Evolutionary conservation across 768 basidiomycete genomes (phyloP).

Genomic region (Cystofilobasidium macerans): DNA sequence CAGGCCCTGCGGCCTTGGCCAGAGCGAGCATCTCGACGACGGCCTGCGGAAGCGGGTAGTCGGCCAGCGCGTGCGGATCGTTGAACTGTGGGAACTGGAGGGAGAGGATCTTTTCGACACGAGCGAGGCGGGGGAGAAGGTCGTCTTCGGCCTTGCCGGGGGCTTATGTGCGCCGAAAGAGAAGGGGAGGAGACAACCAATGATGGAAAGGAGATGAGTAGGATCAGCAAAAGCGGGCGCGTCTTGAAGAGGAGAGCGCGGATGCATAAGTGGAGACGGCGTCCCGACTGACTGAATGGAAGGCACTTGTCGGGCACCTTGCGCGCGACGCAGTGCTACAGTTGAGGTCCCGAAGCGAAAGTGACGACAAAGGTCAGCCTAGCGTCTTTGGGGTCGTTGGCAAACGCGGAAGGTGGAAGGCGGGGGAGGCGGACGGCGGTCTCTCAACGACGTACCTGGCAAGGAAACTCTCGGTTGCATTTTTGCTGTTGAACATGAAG

Average conservation of each 20-base stretch:
- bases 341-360: background rate
- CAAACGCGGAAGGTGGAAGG: background rate
- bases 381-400: background rate
- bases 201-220: background rate
- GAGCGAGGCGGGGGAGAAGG: slow-evolving; percentile 15
- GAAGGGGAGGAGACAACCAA: background rate
- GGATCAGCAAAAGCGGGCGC: too few relatives aligned
- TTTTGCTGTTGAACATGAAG: slow-evolving; percentile 8
- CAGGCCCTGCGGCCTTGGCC: too few relatives aligned
- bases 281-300: slow-evolving; percentile 21
- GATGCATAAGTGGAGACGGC: background rate
- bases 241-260: background rate
- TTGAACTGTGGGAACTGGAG: slow-evolving; percentile 26
- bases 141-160: slow-evolving; percentile 27
- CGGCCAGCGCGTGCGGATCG: slow-evolving; percentile 2
- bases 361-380: background rate
- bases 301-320: slow-evolving; percentile 24
- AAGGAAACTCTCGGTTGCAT: slow-evolving; percentile 23
- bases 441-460: slow-evolving; percentile 11
- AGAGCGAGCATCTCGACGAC: background rate
- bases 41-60: slow-evolving; percentile 10
- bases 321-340: slow-evolving; percentile 19
- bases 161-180: background rate
- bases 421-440: too few relatives aligned
- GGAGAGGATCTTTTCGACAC: slow-evolving; percentile 25